Evolutionary conservation across 345 rosid genomes (phyloP).

Genomic region (Arabidopsis arenosa): DNA sequence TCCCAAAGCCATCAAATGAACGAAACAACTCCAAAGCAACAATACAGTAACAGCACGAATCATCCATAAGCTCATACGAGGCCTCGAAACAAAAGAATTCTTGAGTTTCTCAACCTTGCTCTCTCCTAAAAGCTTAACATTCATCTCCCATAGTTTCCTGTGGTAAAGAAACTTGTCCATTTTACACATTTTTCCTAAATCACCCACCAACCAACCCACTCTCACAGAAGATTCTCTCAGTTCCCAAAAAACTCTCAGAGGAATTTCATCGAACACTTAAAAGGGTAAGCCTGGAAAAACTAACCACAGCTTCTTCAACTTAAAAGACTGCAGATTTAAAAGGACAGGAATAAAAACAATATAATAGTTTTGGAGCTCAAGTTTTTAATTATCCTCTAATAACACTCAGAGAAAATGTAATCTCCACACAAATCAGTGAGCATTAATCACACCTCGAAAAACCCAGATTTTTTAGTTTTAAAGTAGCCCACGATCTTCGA

Average conservation of each 20-base stretch:
- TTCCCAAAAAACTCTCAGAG: slow-evolving; percentile 27
- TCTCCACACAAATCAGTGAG: slow-evolving; percentile 22
- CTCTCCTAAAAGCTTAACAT: slow-evolving; percentile 59
- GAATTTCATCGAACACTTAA: slow-evolving; percentile 37
- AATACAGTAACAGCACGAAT: slow-evolving; percentile 64
- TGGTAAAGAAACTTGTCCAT: slow-evolving; percentile 50
- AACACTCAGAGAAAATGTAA: slow-evolving; percentile 27
- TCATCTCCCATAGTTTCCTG: slow-evolving; percentile 62
- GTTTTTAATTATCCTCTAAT: not conserved
- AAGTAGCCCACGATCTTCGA: slow-evolving; percentile 32
- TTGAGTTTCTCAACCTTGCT: slow-evolving; percentile 62
- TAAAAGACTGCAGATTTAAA: not conserved
- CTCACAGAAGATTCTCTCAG: slow-evolving; percentile 21
- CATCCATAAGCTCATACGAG: slow-evolving; percentile 78
- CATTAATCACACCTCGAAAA: slow-evolving; percentile 39
- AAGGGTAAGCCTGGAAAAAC: not conserved
- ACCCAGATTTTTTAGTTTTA: not conserved
- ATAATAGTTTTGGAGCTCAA: not conserved
- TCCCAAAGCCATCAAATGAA: slow-evolving; percentile 76
- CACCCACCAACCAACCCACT: not conserved
- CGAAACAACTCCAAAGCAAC: slow-evolving; percentile 77
- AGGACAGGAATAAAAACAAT: not conserved
- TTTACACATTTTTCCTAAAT: slow-evolving; percentile 44
- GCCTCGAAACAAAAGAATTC: slow-evolving; percentile 62
- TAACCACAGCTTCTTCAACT: slow-evolving; percentile 11